phyloP scores from a whole-genome alignment of 305 asterid species.

The Petunia hybrid region DNA sequence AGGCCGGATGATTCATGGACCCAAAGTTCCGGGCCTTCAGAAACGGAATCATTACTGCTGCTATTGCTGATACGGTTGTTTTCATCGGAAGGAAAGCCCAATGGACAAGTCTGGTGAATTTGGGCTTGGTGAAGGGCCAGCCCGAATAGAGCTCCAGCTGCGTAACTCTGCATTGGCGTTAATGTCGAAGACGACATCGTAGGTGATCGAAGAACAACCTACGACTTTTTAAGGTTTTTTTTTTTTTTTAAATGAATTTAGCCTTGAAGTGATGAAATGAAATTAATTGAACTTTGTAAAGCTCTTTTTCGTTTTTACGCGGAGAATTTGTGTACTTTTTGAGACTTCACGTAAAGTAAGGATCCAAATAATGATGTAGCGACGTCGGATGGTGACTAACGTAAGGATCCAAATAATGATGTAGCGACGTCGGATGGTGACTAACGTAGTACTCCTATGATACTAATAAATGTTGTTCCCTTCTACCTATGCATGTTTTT shows the following conservation, averaged over 20 bases:
- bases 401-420: too few species aligned
- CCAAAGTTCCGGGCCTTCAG: conserved; percentile 83
- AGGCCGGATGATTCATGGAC: conserved; percentile 72
- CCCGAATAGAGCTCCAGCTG: conserved; percentile 87
- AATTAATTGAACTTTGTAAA: background rate
- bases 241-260: background rate
- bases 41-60: conserved; percentile 75
- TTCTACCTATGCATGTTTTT: too few species aligned
- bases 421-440: too few species aligned
- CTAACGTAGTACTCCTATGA: too few species aligned
- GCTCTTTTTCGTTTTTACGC: too few species aligned
- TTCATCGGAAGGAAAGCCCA: conserved; percentile 63
- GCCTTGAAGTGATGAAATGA: conserved; percentile 12
- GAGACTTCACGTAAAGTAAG: too few species aligned
- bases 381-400: too few species aligned
- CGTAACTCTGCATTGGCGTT: conserved; percentile 83
- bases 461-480: too few species aligned
- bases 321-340: too few species aligned
- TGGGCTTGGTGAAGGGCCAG: conserved; percentile 88
- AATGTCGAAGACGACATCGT: conserved; percentile 58
- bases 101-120: conserved; percentile 72
- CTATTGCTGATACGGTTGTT: conserved; percentile 69
- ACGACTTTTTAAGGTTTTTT: background rate
- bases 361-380: too few species aligned
- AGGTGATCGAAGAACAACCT: background rate